A percentile compares a stretch with the other conserved stretches of the same genome.
phyloP scores from a whole-genome alignment of 2,329 filamentous ascomycete species.

The Hortaea werneckii region DNA sequence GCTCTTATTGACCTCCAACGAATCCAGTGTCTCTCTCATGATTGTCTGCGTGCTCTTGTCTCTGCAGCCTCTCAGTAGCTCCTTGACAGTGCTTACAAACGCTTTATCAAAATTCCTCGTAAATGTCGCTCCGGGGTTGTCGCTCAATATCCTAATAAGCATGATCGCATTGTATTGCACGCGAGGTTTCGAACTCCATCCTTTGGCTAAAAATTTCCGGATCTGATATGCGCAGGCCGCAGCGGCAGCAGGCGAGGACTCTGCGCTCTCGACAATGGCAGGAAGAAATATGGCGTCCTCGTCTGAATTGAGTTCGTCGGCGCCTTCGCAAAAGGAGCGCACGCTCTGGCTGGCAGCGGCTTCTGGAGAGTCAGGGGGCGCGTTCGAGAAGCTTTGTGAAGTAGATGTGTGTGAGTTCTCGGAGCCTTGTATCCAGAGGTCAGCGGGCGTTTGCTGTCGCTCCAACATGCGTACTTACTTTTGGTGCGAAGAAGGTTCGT shows the following conservation, averaged over 20 bases:
- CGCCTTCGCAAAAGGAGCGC: constrained; percentile 72
- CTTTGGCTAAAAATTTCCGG: constrained; percentile 70
- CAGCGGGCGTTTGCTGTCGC: background rate
- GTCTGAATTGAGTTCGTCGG: constrained; percentile 50
- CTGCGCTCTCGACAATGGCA: constrained; percentile 85
- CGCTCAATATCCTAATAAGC: constrained; percentile 81
- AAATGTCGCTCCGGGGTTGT: constrained; percentile 85
- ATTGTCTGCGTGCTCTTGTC: constrained; percentile 77
- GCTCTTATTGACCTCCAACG: constrained; percentile 60
- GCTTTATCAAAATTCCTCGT: constrained; percentile 83
- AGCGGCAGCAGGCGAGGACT: constrained; percentile 80
- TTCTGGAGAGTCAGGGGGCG: constrained; percentile 48
- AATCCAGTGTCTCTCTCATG: constrained; percentile 74
- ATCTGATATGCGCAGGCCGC: constrained; percentile 71
- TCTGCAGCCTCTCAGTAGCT: constrained; percentile 58
- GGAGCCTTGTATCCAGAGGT: background rate
- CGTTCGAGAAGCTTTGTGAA: constrained; percentile 11
- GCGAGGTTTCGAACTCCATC: constrained; percentile 49
- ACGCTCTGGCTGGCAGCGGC: constrained; percentile 55
- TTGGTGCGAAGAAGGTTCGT: constrained; percentile 14
- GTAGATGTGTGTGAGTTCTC: background rate
- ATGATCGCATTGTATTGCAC: constrained; percentile 94
- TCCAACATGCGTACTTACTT: constrained; percentile 7
- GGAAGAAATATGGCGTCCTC: constrained; percentile 90
- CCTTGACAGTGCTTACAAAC: constrained; percentile 67